Percentiles rank a stretch among this genome's conserved stretches.
These are phyloP conservation scores for Primulina tabacum DNA, from an alignment of 257 asterid genomes.

Conservation along the genomic window DNA sequence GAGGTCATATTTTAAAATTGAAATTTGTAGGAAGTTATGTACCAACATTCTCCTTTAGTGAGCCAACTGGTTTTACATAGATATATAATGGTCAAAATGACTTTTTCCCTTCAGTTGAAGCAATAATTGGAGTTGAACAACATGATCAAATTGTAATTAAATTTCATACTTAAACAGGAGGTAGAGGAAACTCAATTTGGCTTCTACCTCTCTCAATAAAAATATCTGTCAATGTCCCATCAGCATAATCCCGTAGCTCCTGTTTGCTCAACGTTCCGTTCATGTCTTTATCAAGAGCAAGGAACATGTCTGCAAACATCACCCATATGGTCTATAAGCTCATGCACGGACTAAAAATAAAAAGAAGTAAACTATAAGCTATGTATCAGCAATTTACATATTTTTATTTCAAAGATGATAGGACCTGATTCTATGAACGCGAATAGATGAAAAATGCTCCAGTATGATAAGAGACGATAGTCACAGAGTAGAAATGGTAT, in stretches of 20 bases:
- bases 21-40: neutral
- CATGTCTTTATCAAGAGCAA: slow-evolving; percentile 98
- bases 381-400: neutral
- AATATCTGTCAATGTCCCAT: slow-evolving; percentile 90
- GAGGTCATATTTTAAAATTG: neutral
- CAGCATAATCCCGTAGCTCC: slow-evolving; percentile 98
- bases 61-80: neutral
- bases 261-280: slow-evolving; percentile 89
- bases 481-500: neutral
- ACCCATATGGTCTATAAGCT: slow-evolving; percentile 21
- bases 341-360: slow-evolving; percentile 6
- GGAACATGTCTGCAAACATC: slow-evolving; percentile 77
- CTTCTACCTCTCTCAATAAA: slow-evolving; percentile 93
- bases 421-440: neutral
- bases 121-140: neutral
- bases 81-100: neutral
- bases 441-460: neutral
- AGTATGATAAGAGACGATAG: neutral
- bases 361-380: slow-evolving; percentile 4
- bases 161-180: neutral
- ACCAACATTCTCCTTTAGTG: neutral
- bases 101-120: neutral
- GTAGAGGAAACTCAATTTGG: neutral
- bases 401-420: neutral
- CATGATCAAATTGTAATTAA: neutral